Conservation (phyloP, 768 basidiomycete genomes). For the Suillus subaureus region DNA sequence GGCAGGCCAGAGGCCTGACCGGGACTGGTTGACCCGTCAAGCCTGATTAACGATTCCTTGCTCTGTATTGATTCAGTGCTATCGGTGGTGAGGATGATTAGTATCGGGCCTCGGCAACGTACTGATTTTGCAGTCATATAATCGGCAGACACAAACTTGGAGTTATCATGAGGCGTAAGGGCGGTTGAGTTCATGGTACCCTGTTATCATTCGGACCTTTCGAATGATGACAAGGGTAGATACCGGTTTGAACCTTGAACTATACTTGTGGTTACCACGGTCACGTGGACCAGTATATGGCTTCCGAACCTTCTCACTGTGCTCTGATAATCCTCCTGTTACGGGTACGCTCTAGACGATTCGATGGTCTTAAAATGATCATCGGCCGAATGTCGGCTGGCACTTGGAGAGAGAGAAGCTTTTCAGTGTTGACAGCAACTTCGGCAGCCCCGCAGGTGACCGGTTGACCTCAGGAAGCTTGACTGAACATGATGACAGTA, state of each 20-base stretch:
- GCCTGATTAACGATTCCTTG: neutral
- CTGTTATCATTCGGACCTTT: too few species aligned
- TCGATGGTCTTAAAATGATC: neutral
- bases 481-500: neutral
- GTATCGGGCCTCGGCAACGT: neutral
- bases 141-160: too few species aligned
- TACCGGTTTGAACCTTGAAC: too few species aligned
- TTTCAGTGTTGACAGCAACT: neutral
- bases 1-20: neutral
- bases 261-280: neutral
- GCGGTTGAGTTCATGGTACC: too few species aligned
- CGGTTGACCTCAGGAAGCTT: neutral
- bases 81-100: neutral
- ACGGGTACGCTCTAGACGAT: neutral
- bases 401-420: neutral
- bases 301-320: neutral
- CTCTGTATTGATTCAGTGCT: neutral
- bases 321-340: neutral
- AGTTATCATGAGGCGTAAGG: too few species aligned
- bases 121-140: neutral
- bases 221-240: too few species aligned
- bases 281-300: neutral
- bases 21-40: neutral
- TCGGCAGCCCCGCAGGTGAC: neutral
- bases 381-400: neutral